phyloP scores from a whole-genome alignment of 306 rosid species.

The Quercus parvula region DNA sequence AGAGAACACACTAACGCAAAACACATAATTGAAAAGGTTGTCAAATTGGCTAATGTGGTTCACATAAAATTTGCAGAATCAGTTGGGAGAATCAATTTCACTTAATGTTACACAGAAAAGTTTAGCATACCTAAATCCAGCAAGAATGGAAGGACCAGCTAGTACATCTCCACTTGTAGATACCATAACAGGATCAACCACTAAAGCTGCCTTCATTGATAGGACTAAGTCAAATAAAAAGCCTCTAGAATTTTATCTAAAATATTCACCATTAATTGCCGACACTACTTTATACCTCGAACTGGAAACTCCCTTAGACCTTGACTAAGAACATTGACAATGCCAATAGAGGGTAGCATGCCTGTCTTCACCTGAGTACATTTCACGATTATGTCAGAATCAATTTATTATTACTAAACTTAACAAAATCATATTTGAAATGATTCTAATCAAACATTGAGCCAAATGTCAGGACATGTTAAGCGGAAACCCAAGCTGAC shows the following conservation, averaged over 20 bases:
- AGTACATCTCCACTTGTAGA: constrained; percentile 89
- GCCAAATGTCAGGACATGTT: constrained; percentile 2
- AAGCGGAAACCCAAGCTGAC: constrained; percentile 10
- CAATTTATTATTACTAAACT: constrained; percentile 1
- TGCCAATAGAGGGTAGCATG: constrained; percentile 68
- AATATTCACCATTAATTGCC: constrained; percentile 3
- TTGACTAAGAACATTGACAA: constrained; percentile 58
- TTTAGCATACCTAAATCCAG: constrained; percentile 58
- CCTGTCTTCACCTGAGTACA: constrained; percentile 82
- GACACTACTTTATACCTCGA: constrained; percentile 52
- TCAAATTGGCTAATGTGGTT: background rate
- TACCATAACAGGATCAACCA: constrained; percentile 96
- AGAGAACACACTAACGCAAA: background rate
- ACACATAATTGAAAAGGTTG: background rate
- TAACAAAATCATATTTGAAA: background rate
- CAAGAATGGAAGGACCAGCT: constrained; percentile 65
- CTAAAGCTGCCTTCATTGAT: constrained; percentile 77
- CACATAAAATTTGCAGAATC: background rate
- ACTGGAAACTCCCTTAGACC: constrained; percentile 65
- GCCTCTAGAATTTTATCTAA: constrained; percentile 13
- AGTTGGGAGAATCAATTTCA: constrained; percentile 14
- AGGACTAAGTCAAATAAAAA: constrained; percentile 27
- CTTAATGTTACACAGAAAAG: background rate
- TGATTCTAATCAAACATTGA: background rate
- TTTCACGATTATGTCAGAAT: constrained; percentile 21